Base-by-base conservation (phyloP, 176 grass and related monocot genomes). In the Ampelocalamus luodianensis region DNA sequence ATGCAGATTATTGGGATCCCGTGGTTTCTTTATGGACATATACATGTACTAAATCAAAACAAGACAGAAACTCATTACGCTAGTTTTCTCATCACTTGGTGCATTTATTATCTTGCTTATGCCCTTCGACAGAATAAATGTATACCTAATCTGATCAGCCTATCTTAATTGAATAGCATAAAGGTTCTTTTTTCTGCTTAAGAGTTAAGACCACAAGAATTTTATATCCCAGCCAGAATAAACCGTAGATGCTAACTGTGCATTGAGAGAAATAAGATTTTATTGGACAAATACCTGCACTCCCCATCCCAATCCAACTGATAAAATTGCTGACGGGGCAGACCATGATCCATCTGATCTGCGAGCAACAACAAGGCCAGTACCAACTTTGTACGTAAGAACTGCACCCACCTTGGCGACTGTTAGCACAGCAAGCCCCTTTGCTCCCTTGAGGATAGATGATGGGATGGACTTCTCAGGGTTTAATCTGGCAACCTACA, bases 271-370 rank as follows among this genome's bases (percentile, higher is more conserved):
- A 10, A 80, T 34, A 77, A 75, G 6, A 84, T 75, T 79, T 78
- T 68, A 84, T 65, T 53, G 14, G 32, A 75, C 0, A 88, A 83
- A 42, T 92, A 98, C 96, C 93, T 95, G 96, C 61, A 89, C 88
- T 83, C 96, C 96, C 93, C 96, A 99, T 90, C 96, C 96, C 79
- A 99, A 71, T 79, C 96, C 96, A 90, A 94, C 45, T 78, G 91
- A 96, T 40, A 94, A 70, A 82, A 99, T 99, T 51, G 96, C 89
- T 49, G 96, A 99, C 1, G 96, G 96, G 8, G 96, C 93, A 43
- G 93, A 99, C 96, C 96, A 99, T 66, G 96, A 92, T 69, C 96
- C 96, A 86, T 99, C 88, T 79, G 86, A 79, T 64, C 86, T 92
- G 56, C 90, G 90, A 83, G 93, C 88, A 89, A 99, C 83, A 64